Conservation (phyloP, 768 basidiomycete species). For the Strobilomyces echinocephalus region DNA sequence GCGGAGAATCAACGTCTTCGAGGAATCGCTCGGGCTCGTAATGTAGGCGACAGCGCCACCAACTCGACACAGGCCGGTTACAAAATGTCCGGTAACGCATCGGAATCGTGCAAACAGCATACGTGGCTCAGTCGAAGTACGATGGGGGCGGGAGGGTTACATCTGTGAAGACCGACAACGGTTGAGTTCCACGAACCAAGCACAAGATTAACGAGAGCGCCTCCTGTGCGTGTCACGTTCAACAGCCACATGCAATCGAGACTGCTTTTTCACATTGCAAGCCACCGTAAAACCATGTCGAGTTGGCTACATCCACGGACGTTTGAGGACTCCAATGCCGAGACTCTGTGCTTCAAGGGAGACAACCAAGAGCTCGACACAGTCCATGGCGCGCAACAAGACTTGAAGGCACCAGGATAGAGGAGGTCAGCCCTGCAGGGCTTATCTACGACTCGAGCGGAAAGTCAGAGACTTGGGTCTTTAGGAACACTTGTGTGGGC, state of each 20-base stretch:
- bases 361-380: conserved; percentile 23
- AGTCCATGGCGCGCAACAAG: conserved; percentile 52
- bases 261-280: conserved; percentile 23
- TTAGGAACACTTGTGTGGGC: conserved; percentile 38
- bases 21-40: neutral
- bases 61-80: conserved; percentile 19
- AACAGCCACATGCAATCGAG: conserved; percentile 17
- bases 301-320: conserved; percentile 49
- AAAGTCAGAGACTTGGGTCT: conserved; percentile 43
- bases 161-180: conserved; percentile 18
- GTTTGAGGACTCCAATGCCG: conserved; percentile 44
- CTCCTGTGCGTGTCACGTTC: conserved; percentile 36
- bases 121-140: conserved; percentile 23
- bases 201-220: conserved; percentile 12
- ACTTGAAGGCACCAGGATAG: conserved; percentile 53
- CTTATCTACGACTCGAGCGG: conserved; percentile 23
- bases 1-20: neutral
- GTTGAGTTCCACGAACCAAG: conserved; percentile 12
- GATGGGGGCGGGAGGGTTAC: conserved; percentile 19
- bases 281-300: conserved; percentile 46
- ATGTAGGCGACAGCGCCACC: neutral
- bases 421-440: conserved; percentile 15
- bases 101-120: conserved; percentile 37
- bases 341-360: conserved; percentile 14
- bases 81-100: conserved; percentile 14